These are phyloP conservation scores for Pontederia crassipes DNA, from an alignment of 176 grass and related monocot genomes.

Conservation along the genomic window DNA sequence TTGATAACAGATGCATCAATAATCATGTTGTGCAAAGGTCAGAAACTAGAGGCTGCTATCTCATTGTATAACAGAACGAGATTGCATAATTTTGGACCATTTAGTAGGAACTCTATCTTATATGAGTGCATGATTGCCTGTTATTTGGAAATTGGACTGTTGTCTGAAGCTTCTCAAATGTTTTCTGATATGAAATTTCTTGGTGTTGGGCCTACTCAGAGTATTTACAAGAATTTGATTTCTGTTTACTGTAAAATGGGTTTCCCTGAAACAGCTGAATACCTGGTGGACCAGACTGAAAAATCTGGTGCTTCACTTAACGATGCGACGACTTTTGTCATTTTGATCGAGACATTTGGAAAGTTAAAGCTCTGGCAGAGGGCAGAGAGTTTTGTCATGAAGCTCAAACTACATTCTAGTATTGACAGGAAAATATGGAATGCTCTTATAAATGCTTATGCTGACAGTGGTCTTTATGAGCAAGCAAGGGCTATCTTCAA, in stretches of 20 bases:
- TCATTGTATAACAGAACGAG: constrained; percentile 46
- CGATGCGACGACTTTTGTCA: constrained; percentile 37
- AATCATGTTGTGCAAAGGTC: constrained; percentile 62
- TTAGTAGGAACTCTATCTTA: constrained; percentile 35
- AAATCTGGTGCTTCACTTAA: constrained; percentile 36
- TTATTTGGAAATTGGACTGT: constrained; percentile 51
- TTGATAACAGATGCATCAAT: constrained; percentile 71
- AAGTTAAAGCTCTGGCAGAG: constrained; percentile 69
- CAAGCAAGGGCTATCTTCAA: constrained; percentile 73
- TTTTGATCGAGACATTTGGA: constrained; percentile 68
- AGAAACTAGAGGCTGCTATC: constrained; percentile 40
- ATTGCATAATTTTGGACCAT: constrained; percentile 29
- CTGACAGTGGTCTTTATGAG: constrained; percentile 77
- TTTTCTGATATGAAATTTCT: constrained; percentile 80
- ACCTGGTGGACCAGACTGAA: constrained; percentile 50
- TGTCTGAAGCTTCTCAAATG: constrained; percentile 59
- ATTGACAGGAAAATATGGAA: constrained; percentile 82
- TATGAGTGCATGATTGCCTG: constrained; percentile 65
- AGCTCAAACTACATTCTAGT: constrained; percentile 38
- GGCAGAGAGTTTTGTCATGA: constrained; percentile 62
- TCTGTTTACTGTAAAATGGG: constrained; percentile 67
- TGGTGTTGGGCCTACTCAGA: constrained; percentile 49
- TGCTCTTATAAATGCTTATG: constrained; percentile 79
- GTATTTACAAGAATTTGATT: constrained; percentile 49
- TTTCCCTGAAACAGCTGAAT: constrained; percentile 76